A percentile compares a stretch with the other conserved stretches of the same genome.
These are phyloP conservation scores for Petrea volubilis DNA, from an alignment of 257 asterid species.

Conservation along the genomic window DNA sequence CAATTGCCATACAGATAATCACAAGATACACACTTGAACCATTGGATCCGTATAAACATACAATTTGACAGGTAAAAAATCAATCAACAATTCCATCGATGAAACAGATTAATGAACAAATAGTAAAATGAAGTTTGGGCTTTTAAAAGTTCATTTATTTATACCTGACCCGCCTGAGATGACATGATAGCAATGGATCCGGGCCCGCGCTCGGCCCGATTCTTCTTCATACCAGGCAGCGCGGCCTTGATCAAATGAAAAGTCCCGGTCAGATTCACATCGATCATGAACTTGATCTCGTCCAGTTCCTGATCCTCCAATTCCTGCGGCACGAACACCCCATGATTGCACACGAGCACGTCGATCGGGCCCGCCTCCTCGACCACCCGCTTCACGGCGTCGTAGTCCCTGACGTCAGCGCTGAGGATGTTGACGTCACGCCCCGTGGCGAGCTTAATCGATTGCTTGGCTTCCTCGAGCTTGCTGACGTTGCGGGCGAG, in stretches of 20 bases:
- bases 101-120: background rate
- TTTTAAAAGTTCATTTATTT: background rate
- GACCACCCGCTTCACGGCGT: constrained; percentile 55
- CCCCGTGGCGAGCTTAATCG: constrained; percentile 84
- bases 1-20: too few relatives aligned
- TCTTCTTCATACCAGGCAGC: constrained; percentile 86
- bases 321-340: constrained; percentile 76
- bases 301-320: constrained; percentile 70
- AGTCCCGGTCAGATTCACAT: constrained; percentile 81
- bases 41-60: too few relatives aligned
- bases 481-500: constrained; percentile 68
- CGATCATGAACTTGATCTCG: constrained; percentile 82
- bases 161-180: constrained; percentile 98
- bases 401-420: constrained; percentile 89
- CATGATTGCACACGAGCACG: constrained; percentile 87
- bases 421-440: constrained; percentile 67
- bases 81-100: background rate
- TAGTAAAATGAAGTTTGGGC: background rate
- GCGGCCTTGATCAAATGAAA: constrained; percentile 92
- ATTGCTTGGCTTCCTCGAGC: constrained; percentile 75
- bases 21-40: too few relatives aligned
- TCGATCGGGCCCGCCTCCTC: constrained; percentile 80
- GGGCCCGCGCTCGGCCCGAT: constrained; percentile 61
- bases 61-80: background rate
- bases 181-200: constrained; percentile 89